Evolutionary conservation across 495 filamentous ascomycete genomes (phyloP).

Genomic region (Hypoxylon subgilvum): DNA sequence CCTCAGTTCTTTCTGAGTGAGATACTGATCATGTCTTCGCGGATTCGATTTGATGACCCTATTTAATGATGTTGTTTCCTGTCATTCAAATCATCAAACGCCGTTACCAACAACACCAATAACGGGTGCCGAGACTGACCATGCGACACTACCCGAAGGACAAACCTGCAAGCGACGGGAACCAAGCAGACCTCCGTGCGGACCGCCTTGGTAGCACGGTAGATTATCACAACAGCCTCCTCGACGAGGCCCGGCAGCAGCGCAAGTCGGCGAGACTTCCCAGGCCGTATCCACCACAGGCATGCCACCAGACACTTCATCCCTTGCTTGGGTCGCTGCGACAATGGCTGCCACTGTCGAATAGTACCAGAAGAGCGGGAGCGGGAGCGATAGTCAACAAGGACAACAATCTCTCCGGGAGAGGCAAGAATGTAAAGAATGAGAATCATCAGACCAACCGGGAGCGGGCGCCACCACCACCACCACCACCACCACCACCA

Average conservation of each 20-base stretch:
- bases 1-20: neutral
- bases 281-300: conserved; percentile 14
- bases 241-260: conserved; percentile 33
- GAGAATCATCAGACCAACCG: conserved; percentile 22
- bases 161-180: conserved; percentile 26
- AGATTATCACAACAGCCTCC: conserved; percentile 37
- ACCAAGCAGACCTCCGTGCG: conserved; percentile 37
- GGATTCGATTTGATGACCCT: conserved; percentile 1
- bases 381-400: conserved; percentile 4
- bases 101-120: conserved; percentile 1
- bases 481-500: conserved; percentile 24
- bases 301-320: conserved; percentile 17
- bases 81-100: conserved; percentile 20
- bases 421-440: conserved; percentile 22
- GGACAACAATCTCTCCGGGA: neutral
- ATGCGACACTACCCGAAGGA: conserved; percentile 24
- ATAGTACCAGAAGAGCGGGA: conserved; percentile 1
- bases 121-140: too few relatives aligned
- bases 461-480: conserved; percentile 20
- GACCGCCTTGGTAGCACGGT: conserved; percentile 27
- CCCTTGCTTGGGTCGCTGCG: conserved; percentile 26
- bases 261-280: conserved; percentile 11
- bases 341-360: conserved; percentile 32
- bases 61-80: conserved; percentile 17
- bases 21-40: conserved; percentile 23